A percentile compares a stretch with the other conserved stretches of the same genome.
Conservation (phyloP, 2,329 filamentous ascomycete species). For the Colletotrichum paranaense region DNA sequence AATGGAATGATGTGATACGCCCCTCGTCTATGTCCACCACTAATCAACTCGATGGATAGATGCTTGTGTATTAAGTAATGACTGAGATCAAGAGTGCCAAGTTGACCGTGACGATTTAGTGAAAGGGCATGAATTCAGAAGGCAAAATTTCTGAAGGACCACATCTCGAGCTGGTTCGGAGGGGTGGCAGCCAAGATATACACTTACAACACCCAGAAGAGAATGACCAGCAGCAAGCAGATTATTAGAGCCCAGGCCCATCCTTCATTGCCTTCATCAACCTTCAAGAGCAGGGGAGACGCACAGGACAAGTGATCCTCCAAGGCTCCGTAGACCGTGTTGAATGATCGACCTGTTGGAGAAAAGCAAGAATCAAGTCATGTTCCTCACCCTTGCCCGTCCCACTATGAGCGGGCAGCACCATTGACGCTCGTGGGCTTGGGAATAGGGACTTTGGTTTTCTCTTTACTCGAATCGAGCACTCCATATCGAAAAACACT, state of each 20-base stretch:
- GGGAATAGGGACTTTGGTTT: neutral
- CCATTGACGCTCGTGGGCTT: neutral
- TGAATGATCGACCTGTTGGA: neutral
- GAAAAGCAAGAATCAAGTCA: neutral
- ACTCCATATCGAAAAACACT: neutral
- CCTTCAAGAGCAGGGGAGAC: conserved; percentile 22
- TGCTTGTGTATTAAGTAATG: neutral
- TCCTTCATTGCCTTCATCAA: neutral
- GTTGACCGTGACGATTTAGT: too few species aligned
- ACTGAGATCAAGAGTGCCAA: too few species aligned
- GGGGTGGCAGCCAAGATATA: neutral
- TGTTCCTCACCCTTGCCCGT: neutral
- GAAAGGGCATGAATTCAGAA: neutral
- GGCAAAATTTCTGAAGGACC: neutral
- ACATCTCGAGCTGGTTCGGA: neutral
- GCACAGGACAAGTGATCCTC: neutral
- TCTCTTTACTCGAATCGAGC: neutral
- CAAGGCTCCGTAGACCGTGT: neutral
- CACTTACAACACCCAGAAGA: neutral
- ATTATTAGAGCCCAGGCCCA: neutral
- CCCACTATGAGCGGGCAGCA: neutral
- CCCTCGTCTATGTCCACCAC: too few species aligned
- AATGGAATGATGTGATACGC: neutral
- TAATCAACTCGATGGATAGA: neutral
- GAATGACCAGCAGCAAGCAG: neutral